Base-by-base conservation (phyloP, 257 asterid genomes). In the Prunella vulgaris region DNA sequence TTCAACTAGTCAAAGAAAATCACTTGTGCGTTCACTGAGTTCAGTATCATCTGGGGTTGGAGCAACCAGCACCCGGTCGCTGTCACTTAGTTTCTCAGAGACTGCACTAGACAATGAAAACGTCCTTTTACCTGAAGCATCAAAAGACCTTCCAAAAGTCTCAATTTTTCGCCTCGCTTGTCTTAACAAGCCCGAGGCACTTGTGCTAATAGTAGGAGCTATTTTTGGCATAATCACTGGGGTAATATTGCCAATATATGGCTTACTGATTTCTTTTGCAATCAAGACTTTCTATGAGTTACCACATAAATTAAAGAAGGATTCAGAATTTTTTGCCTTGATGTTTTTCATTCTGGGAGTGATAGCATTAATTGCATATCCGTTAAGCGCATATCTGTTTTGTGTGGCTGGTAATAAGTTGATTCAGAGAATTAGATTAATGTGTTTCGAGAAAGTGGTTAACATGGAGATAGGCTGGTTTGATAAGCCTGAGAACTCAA, bases 391-490 rank as follows among this genome's bases (percentile, higher is more conserved):
- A 7, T 49, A 74, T 51, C 53, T 81, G 2, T 83, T 86, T 69
- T 65, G 83, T 10, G 30, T 79, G 48, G 83, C 84, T 57, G 87
- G 88, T 10, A 72, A 69, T 73, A 86, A 67, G 74, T 60, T 86
- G 59, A 71, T 83, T 38, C 6, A 63, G n/a, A 48, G 87, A 46
- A 76, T 86, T 58, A 79, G 85, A 65, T 54, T 69, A n/a, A 79
- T 76, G 83, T 79, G 81, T 48, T 86, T 83, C 15, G 63, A 74
- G 54, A 83, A 83, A 57, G 68, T 77, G 58, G 83, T 86, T 33
- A 79, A 80, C 68, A 83, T 76, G 85, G 85, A 86, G 72, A 58
- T 86, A 28, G 76, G 85, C 32, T 83, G 88, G 87, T 83, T 73
- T 24, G 92, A 81, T 8, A 74, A 70, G 69, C 76, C 79, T 18